Base-by-base conservation (phyloP, 805 yeast species). In the Starmerella stellata region DNA sequence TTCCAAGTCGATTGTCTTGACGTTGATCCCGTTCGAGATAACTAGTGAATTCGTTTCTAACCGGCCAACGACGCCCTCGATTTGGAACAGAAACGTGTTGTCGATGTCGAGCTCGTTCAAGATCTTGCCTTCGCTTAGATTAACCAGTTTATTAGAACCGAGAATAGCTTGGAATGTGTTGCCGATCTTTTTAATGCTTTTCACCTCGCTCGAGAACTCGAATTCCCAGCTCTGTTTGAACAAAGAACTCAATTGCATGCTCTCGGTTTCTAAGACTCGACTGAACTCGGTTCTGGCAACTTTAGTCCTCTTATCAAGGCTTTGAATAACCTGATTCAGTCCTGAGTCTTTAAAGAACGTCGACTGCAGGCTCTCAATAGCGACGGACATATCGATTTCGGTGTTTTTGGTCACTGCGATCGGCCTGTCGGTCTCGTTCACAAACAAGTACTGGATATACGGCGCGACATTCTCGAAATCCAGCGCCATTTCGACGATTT, bases 391-490 rank as follows among this genome's bases (percentile, higher is more conserved):
- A 11, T 23, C 25, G 25, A 11, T 23, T 7, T 23, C 11, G 9
- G 25, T 20, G 4, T 35, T 1, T 14, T 29, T 27, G 16, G 50
- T 39, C 5, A 44, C 46, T 5, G 40, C 38, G 16, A 46, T 45
- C 11, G 49, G 45, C 19, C 50, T 35, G 34, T 44, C 45, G 17
- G 39, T 46, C 18, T 46, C 50, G 15, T 38, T 39, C 8, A 29
- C 30, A 33, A 45, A 46, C 11, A 41, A n/a, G 17, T 31, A n/a
- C 35, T 46, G 50, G 8, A 45, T 23, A 30, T 35, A 46, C n/a
- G 41, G 21, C 1, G 50, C 50, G 17, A 36, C 38, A 2, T 4
- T 13, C 33, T 46, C 48, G 27, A 46, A 46, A 8, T 21, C 25
- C 23, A 34, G 30, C 11, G 19, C 11, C 9, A 9, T 30, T 27